phyloP scores from a whole-genome alignment of 2,329 filamentous ascomycete species.

The Ciborinia camelliae region DNA sequence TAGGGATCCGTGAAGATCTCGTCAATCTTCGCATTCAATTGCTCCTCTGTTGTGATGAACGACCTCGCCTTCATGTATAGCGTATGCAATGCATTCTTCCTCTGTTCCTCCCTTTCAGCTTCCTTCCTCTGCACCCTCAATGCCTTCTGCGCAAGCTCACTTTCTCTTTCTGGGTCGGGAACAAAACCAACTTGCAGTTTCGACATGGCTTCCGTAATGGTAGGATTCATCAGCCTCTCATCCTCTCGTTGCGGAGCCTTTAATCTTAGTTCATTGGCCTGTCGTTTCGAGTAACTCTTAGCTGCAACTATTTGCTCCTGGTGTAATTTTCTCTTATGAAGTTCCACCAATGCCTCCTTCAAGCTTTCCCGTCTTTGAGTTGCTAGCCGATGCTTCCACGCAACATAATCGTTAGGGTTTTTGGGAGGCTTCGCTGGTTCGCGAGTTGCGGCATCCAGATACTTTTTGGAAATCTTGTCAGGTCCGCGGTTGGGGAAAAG shows the following conservation, averaged over 20 bases:
- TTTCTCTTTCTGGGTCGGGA: conserved; percentile 61
- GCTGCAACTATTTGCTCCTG: conserved; percentile 39
- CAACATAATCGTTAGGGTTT: conserved; percentile 36
- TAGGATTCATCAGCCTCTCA: conserved; percentile 70
- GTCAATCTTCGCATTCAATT: conserved; percentile 72
- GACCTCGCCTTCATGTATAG: conserved; percentile 84
- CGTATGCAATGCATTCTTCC: conserved; percentile 72
- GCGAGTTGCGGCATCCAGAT: conserved; percentile 59
- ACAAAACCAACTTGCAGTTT: conserved; percentile 49
- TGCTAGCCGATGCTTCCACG: conserved; percentile 73
- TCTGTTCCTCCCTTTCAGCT: conserved; percentile 53
- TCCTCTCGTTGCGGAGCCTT: conserved; percentile 68
- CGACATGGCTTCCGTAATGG: conserved; percentile 53
- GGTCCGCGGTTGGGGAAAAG: conserved; percentile 63
- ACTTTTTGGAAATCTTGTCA: conserved; percentile 59
- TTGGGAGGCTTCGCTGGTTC: conserved; percentile 42
- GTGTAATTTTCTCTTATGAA: conserved; percentile 62
- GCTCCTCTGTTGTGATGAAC: conserved; percentile 80
- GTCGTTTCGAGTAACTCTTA: conserved; percentile 48
- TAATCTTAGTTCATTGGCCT: conserved; percentile 47
- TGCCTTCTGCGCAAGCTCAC: conserved; percentile 47
- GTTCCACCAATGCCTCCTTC: conserved; percentile 62
- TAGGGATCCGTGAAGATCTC: conserved; percentile 59
- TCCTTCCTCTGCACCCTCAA: conserved; percentile 44
- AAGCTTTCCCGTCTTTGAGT: conserved; percentile 68